Evolutionary conservation across 306 rosid genomes (phyloP).

Genomic region (Hippophae tibetana): DNA sequence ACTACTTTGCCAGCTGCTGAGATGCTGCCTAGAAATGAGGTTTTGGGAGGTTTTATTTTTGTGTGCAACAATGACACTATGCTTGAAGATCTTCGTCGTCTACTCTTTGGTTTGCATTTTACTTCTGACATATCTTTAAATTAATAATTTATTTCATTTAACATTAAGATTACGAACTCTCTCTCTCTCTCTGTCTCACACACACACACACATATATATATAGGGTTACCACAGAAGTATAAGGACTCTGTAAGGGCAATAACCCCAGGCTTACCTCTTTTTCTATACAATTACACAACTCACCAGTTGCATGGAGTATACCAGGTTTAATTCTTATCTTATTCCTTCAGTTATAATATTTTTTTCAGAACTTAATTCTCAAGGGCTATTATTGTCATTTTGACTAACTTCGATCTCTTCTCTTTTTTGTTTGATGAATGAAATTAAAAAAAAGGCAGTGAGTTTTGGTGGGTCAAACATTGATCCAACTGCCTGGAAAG

Average conservation of each 20-base stretch:
- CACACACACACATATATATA: background rate
- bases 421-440: background rate
- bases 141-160: too few relatives aligned
- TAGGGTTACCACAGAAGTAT: slow-evolving; percentile 26
- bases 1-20: slow-evolving; percentile 18
- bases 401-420: background rate
- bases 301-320: slow-evolving; percentile 28
- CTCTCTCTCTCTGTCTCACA: background rate
- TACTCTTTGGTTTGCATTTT: slow-evolving; percentile 17
- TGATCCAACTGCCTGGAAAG: slow-evolving; percentile 25
- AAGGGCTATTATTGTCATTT: background rate
- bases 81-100: slow-evolving; percentile 28
- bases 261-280: slow-evolving; percentile 24
- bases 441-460: slow-evolving; percentile 9
- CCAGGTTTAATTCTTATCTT: slow-evolving; percentile 11
- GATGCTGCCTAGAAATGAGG: slow-evolving; percentile 24
- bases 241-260: slow-evolving; percentile 28
- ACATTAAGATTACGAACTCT: too few relatives aligned
- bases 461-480: slow-evolving; percentile 29
- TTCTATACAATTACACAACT: slow-evolving; percentile 23
- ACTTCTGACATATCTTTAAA: background rate
- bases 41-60: slow-evolving; percentile 23
- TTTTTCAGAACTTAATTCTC: background rate
- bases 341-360: background rate
- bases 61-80: slow-evolving; percentile 22